These are phyloP conservation scores for Halenospora varia DNA, from an alignment of 495 filamentous ascomycete genomes.

Conservation along the genomic window DNA sequence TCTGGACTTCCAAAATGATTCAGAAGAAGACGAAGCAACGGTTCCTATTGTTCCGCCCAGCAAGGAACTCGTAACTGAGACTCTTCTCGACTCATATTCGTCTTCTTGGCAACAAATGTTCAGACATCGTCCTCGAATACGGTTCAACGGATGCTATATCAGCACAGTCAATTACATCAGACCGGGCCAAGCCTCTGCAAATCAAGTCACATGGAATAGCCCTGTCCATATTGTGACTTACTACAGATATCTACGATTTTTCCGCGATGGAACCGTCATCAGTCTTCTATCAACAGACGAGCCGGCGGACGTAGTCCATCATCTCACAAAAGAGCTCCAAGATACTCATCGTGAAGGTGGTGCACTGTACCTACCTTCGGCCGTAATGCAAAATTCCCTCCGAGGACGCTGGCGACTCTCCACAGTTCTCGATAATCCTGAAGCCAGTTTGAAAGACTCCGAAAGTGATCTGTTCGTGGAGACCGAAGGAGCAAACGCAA, in stretches of 20 bases:
- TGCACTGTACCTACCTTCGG: conserved; percentile 18
- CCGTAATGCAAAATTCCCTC: conserved; percentile 57
- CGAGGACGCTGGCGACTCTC: conserved; percentile 29
- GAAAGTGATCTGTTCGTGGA: conserved; percentile 77
- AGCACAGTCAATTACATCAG: conserved; percentile 93
- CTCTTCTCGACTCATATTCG: conserved; percentile 39
- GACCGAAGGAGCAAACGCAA: conserved; percentile 70
- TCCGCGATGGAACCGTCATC: conserved; percentile 80
- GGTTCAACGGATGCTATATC: conserved; percentile 95
- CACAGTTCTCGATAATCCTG: conserved; percentile 22
- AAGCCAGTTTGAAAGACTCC: conserved; percentile 28
- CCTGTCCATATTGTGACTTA: conserved; percentile 97
- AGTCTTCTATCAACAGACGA: conserved; percentile 74
- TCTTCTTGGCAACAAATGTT: conserved; percentile 66
- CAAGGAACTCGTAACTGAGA: conserved; percentile 25
- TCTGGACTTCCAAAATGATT: conserved; percentile 14
- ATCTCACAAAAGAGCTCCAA: conserved; percentile 34
- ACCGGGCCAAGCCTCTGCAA: conserved; percentile 58
- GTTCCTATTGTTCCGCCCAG: conserved; percentile 15
- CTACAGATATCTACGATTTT: conserved; percentile 93
- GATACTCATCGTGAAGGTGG: conserved; percentile 30
- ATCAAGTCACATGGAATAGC: conserved; percentile 63
- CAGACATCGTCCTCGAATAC: conserved; percentile 74
- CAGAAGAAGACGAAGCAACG: conserved; percentile 21
- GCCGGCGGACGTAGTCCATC: conserved; percentile 64